Evolutionary conservation across 192 early-diverging fungal genomes (phyloP), one percentile per base, ranked within the genome.

Genomic region (Neocallimastix lanati): DNA sequence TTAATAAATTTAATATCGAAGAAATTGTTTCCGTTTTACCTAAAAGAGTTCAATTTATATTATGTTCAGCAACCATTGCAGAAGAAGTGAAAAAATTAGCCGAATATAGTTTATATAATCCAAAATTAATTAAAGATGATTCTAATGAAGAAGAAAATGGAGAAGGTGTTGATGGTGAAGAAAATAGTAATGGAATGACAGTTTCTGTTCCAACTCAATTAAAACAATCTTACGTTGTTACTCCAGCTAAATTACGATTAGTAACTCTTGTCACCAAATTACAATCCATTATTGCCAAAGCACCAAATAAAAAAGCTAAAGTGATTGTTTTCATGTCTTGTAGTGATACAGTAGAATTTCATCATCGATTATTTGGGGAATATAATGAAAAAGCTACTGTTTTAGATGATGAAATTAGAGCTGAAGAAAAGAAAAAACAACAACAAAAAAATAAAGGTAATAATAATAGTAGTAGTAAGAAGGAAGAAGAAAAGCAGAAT

Each of bases 301-400:
- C 85, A 25, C 77, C 77, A 28, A 35, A 81, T 40, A 58, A 78
- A 28, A 81, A 78, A 33, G 85, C 84, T 29, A 96, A 96, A 83
- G 84, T 93, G n/a, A 92, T 99, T 40, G 91, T 99, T n/a, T 99
- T 99, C 82, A 85, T 96, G 80, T 93, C 95, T 29, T 93, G 92
- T 76, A 93, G 94, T 79, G 98, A 97, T 82, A 89, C 95, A 6
- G 96, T 98, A 29, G 96, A 99, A 87, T 99, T 96, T 85, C 93
- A 96, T 84, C 92, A 93, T 82, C 40, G 86, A 28, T 28, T 67
- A 25, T 35, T 82, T 81, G 78, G 78, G 33, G 38, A 82, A 82
- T 80, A 84, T 76, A 58, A 83, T 82, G 28, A 38, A 14, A 14
- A 50, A 85, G 78, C 82, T 83, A 85, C 36, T 78, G 81, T 29